Conservation (phyloP, 1,284 basidiomycete genomes). For the Porogramme epimiltina region DNA sequence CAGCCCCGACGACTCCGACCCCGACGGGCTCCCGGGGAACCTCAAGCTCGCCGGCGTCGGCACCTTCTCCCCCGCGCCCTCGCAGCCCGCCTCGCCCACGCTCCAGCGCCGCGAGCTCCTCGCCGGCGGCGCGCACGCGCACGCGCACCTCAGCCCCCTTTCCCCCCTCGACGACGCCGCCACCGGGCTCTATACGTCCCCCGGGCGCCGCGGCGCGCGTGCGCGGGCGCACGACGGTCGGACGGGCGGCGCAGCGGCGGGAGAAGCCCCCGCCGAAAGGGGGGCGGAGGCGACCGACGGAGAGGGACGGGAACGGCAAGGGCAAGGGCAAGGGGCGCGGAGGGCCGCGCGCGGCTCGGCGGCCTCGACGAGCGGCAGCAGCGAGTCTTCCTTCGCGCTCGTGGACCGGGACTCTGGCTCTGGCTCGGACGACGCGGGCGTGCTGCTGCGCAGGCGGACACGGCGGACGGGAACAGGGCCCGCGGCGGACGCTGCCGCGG, state of each 20-base stretch:
- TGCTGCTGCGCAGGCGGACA: conserved; percentile 25
- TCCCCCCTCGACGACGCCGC: conserved; percentile 1
- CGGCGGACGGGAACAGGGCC: conserved; percentile 19
- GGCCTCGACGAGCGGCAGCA: conserved; percentile 31
- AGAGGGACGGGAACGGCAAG: too few species aligned
- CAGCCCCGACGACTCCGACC: conserved; percentile 51
- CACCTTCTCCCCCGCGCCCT: conserved; percentile 69
- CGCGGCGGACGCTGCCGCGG: conserved; percentile 21
- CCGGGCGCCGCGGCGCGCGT: not conserved
- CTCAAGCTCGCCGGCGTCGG: conserved; percentile 67
- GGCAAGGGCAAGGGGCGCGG: conserved; percentile 13
- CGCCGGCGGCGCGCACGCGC: conserved; percentile 8
- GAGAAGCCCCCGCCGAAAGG: too few species aligned
- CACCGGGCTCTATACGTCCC: not conserved
- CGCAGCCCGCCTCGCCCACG: conserved; percentile 66
- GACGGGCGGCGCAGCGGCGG: too few species aligned
- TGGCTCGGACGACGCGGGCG: conserved; percentile 34
- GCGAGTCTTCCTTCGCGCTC: conserved; percentile 30
- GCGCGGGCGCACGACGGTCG: not conserved
- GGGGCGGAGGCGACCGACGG: conserved; percentile 6
- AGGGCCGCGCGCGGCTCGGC: conserved; percentile 16
- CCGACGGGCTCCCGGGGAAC: conserved; percentile 42
- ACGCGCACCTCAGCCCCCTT: conserved; percentile 14
- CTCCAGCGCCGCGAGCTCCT: conserved; percentile 36
- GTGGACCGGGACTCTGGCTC: conserved; percentile 36